phyloP scores from a whole-genome alignment of 2,329 filamentous ascomycete genomes.

The Incumbomyces lentus region DNA sequence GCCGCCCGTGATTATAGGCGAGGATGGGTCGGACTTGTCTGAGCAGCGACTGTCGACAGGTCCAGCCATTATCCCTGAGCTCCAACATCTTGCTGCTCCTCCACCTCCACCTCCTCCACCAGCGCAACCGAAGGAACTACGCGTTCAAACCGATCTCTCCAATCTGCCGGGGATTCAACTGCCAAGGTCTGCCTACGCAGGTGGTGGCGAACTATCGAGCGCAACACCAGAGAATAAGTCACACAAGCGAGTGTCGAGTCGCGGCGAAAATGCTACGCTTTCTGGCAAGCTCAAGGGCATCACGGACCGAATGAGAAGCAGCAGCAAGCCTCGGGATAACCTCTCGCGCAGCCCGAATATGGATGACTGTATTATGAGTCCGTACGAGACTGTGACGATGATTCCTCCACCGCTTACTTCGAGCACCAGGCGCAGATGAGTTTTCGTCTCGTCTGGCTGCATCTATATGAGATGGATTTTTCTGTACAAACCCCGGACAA shows the following conservation, averaged over 20 bases:
- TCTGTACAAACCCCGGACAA: constrained; percentile 1
- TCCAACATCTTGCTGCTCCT: constrained; percentile 49
- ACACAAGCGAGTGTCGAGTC: constrained; percentile 44
- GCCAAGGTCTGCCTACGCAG: constrained; percentile 26
- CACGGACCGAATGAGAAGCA: constrained; percentile 45
- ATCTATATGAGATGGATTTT: not conserved
- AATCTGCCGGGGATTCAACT: constrained; percentile 19
- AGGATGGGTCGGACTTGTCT: constrained; percentile 7
- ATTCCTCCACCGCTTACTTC: constrained; percentile 4
- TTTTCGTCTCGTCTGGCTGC: not conserved
- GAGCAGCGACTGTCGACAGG: constrained; percentile 14
- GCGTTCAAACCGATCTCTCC: constrained; percentile 25
- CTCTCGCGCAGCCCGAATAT: constrained; percentile 12
- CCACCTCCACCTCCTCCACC: constrained; percentile 41
- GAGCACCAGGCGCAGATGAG: not conserved
- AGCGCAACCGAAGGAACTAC: not conserved
- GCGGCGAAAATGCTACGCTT: constrained; percentile 43
- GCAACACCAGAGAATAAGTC: constrained; percentile 28
- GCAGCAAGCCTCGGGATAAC: constrained; percentile 34
- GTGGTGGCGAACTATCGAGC: constrained; percentile 21
- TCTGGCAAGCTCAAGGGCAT: constrained; percentile 44
- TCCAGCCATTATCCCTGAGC: constrained; percentile 48
- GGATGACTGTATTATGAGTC: constrained; percentile 7
- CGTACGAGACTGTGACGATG: constrained; percentile 10
- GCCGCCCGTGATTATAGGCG: constrained; percentile 8